Conservation (phyloP, 1,284 basidiomycete genomes). For the Ustilago tritici region DNA sequence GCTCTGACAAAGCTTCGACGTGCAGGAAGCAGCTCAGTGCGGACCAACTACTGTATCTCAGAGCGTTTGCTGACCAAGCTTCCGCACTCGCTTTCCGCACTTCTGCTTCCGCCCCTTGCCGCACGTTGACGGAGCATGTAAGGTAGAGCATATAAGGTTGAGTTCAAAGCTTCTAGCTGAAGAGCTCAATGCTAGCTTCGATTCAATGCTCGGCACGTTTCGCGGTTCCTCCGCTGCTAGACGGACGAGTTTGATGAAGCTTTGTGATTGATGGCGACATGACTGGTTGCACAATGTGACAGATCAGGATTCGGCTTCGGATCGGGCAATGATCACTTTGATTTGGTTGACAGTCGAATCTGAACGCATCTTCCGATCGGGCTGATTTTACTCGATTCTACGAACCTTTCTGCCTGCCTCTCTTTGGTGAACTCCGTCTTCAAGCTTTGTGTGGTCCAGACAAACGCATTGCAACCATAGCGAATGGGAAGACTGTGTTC, state of each 20-base stretch:
- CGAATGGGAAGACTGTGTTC: neutral
- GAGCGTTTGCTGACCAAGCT: no score
- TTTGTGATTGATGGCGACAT: constrained; percentile 1
- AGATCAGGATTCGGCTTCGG: neutral
- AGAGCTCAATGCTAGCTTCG: no score
- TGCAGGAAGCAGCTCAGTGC: neutral
- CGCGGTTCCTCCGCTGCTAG: no score
- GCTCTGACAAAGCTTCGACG: neutral
- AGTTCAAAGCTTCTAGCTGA: neutral
- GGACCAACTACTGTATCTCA: neutral
- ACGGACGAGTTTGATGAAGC: neutral
- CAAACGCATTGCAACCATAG: no score
- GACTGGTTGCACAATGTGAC: neutral
- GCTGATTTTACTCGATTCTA: neutral
- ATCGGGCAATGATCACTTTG: neutral
- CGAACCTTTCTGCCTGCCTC: neutral
- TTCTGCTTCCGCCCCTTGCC: neutral
- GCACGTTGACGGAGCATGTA: neutral
- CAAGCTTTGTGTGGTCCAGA: no score
- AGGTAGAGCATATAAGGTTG: neutral
- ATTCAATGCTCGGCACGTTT: no score
- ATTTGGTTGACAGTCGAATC: neutral
- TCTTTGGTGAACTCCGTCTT: no score
- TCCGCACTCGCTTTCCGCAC: neutral
- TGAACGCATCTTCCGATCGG: neutral